Percentiles rank a stretch among this genome's conserved stretches.
Conservation (phyloP, 2,329 filamentous ascomycete species). For the Sporothrix pseudoabietina region DNA sequence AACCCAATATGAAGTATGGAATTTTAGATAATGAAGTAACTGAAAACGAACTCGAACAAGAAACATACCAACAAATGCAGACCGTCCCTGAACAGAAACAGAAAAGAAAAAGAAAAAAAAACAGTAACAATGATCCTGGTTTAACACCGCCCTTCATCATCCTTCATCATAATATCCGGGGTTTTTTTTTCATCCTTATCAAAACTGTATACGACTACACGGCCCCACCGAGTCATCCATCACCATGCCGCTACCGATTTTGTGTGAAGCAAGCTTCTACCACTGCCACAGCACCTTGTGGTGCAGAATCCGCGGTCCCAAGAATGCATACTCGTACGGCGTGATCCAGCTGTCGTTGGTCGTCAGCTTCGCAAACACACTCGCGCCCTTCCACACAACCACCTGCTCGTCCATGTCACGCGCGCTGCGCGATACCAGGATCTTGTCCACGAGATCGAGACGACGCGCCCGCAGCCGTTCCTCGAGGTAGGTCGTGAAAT, state of each 20-base stretch:
- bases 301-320: constrained; percentile 79
- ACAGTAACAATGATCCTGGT: not conserved
- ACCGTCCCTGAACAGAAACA: not conserved
- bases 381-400: constrained; percentile 97
- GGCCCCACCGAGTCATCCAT: not conserved
- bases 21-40: not conserved
- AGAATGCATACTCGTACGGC: constrained; percentile 80
- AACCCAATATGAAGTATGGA: not conserved
- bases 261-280: constrained; percentile 40
- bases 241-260: not conserved
- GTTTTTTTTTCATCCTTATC: not conserved
- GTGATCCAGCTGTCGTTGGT: constrained; percentile 97
- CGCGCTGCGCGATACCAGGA: constrained; percentile 70
- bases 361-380: constrained; percentile 88
- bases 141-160: constrained; percentile 11
- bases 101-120: not conserved
- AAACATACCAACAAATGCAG: not conserved
- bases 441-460: constrained; percentile 62
- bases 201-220: not conserved
- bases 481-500: constrained; percentile 81
- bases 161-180: not conserved
- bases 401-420: constrained; percentile 95
- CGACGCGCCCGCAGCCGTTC: constrained; percentile 71
- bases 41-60: not conserved
- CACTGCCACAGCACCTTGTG: constrained; percentile 74